These are phyloP conservation scores for Pestalotiopsis sp. DNA, from an alignment of 2,329 filamentous ascomycete genomes.

Conservation along the genomic window DNA sequence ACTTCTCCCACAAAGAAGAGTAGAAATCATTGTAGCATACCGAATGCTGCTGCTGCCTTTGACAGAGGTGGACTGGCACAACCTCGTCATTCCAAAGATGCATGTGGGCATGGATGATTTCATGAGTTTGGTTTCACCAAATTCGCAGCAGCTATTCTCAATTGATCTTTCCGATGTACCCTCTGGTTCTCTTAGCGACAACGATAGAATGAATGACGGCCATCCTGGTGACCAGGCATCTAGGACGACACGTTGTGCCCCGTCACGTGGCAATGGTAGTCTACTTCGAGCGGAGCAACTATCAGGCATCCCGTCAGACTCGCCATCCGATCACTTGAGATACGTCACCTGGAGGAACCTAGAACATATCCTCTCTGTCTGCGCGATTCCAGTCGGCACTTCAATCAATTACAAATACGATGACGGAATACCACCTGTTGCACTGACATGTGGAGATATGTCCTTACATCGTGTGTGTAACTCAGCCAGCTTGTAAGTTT, in stretches of 20 bases:
- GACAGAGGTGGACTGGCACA: background rate
- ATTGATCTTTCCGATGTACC: background rate
- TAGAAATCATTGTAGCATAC: background rate
- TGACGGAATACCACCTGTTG: constrained; percentile 5
- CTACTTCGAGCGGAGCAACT: background rate
- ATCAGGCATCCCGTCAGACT: background rate
- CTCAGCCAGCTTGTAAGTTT: constrained; percentile 18
- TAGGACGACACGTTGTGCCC: background rate
- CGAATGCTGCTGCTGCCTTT: background rate
- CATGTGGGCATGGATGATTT: background rate
- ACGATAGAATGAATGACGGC: too few species aligned
- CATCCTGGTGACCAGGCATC: too few species aligned
- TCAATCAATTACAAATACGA: background rate
- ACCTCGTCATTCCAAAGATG: background rate
- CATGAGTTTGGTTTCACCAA: background rate
- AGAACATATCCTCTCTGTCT: constrained; percentile 17
- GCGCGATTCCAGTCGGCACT: constrained; percentile 9
- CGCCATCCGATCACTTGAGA: constrained; percentile 4
- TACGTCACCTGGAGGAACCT: constrained; percentile 11
- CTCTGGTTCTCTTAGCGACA: too few species aligned
- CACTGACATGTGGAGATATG: constrained; percentile 19
- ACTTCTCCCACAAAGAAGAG: background rate
- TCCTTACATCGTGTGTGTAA: constrained; percentile 15
- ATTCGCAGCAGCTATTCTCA: background rate
- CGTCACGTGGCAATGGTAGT: background rate